Evolutionary conservation across 2,329 filamentous ascomycete species (phyloP).

Genomic region (Juglanconis oblonga): DNA sequence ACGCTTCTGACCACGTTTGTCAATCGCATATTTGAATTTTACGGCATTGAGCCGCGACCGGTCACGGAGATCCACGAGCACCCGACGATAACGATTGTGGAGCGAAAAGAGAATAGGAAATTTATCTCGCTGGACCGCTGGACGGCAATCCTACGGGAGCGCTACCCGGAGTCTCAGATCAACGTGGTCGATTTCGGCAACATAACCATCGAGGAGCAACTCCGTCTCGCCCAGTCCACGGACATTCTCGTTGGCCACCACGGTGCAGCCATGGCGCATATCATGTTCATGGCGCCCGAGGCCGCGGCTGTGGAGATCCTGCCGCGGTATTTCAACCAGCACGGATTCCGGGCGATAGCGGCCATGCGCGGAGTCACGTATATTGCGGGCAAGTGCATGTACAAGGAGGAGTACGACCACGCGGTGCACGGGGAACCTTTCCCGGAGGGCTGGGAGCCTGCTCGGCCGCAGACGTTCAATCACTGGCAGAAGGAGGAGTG

Average conservation of each 20-base stretch:
- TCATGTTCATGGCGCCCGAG: neutral
- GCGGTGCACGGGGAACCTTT: neutral
- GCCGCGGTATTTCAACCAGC: constrained; percentile 1
- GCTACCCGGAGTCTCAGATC: neutral
- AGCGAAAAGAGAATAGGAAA: constrained; percentile 1
- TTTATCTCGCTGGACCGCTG: neutral
- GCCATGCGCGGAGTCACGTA: neutral
- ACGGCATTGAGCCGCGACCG: neutral
- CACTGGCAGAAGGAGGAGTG: neutral
- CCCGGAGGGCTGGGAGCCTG: neutral
- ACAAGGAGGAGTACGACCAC: neutral
- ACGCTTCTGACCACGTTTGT: constrained; percentile 4
- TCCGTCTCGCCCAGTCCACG: neutral
- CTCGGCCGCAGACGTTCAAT: neutral
- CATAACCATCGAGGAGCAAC: neutral
- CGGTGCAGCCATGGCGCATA: neutral
- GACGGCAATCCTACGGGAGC: neutral
- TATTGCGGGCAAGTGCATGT: neutral
- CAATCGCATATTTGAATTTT: neutral
- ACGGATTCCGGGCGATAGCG: neutral
- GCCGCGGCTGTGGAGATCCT: neutral
- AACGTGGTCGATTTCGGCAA: constrained; percentile 1
- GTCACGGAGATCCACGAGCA: neutral
- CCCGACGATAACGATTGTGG: neutral
- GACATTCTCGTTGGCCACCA: constrained; percentile 1